Conservation (phyloP, 73 alveolate genomes). For the Uronychia setigera region DNA sequence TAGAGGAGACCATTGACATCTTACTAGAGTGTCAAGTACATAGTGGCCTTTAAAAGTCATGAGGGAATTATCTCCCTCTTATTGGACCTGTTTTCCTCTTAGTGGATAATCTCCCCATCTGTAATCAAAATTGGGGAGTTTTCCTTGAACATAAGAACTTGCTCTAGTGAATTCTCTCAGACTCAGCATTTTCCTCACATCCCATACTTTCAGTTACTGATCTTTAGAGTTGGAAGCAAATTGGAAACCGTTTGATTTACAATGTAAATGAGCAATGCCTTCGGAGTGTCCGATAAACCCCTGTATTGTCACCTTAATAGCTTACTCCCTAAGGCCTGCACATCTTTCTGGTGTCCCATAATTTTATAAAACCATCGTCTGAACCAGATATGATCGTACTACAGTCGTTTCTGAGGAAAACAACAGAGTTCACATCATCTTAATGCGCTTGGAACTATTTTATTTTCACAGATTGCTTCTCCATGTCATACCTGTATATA, state of each 20-base stretch:
- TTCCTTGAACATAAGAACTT: background rate
- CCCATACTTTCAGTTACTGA: slow-evolving; percentile 76
- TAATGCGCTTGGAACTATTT: slow-evolving; percentile 60
- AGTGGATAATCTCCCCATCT: slow-evolving; percentile 61
- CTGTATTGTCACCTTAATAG: slow-evolving; percentile 33
- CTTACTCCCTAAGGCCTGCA: slow-evolving; percentile 28
- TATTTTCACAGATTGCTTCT: slow-evolving; percentile 25
- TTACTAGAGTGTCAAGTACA: slow-evolving; percentile 69
- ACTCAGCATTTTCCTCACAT: slow-evolving; percentile 60
- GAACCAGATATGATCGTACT: slow-evolving; percentile 76
- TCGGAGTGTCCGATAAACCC: slow-evolving; percentile 81
- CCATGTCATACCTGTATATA: background rate
- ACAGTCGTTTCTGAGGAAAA: slow-evolving; percentile 70
- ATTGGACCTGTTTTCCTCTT: slow-evolving; percentile 15
- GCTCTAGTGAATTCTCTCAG: slow-evolving; percentile 31
- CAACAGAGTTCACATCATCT: slow-evolving; percentile 80
- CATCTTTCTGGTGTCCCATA: slow-evolving; percentile 82
- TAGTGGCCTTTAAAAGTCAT: slow-evolving; percentile 72
- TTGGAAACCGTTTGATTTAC: slow-evolving; percentile 68
- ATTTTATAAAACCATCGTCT: slow-evolving; percentile 72
- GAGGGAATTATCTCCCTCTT: slow-evolving; percentile 60
- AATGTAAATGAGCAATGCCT: slow-evolving; percentile 76
- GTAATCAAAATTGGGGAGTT: slow-evolving; percentile 60
- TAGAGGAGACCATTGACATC: slow-evolving; percentile 84
- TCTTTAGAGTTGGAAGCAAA: slow-evolving; percentile 83